Evolutionary conservation across 257 asterid genomes (phyloP).

Genomic region (Solanum okadae): DNA sequence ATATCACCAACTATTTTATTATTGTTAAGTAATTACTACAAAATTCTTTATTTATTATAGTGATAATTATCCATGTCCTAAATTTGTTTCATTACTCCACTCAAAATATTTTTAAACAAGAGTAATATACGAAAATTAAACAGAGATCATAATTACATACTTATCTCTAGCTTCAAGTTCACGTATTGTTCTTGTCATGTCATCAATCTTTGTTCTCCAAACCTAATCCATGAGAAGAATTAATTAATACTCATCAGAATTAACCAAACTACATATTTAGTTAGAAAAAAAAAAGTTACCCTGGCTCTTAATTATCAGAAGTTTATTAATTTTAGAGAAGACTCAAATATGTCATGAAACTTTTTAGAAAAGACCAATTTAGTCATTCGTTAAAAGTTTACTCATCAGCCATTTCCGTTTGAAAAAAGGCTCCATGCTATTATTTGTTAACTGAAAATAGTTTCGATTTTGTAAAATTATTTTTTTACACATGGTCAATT

Average conservation of each 20-base stretch:
- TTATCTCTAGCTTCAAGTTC: slow-evolving; percentile 42
- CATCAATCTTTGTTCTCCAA: slow-evolving; percentile 45
- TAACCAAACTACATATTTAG: background rate
- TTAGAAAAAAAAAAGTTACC: background rate
- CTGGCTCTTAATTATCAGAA: background rate
- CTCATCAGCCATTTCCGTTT: background rate
- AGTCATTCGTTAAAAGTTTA: too few species aligned
- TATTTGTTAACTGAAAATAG: background rate
- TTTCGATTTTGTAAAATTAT: too few species aligned
- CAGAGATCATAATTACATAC: slow-evolving; percentile 1
- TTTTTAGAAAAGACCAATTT: too few species aligned
- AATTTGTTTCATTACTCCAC: background rate
- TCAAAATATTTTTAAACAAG: background rate
- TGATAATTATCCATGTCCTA: background rate
- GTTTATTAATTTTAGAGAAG: background rate
- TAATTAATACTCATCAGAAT: background rate
- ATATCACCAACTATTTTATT: too few species aligned
- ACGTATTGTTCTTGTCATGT: slow-evolving; percentile 31
- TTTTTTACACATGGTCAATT: background rate
- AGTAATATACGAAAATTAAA: background rate
- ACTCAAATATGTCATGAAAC: too few species aligned
- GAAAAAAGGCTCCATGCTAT: background rate
- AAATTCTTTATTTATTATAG: too few species aligned
- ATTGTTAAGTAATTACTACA: too few species aligned
- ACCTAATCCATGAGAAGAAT: slow-evolving; percentile 16